Conservation (phyloP, 352 stramenopile species). For the Peronospora belbahrii region DNA sequence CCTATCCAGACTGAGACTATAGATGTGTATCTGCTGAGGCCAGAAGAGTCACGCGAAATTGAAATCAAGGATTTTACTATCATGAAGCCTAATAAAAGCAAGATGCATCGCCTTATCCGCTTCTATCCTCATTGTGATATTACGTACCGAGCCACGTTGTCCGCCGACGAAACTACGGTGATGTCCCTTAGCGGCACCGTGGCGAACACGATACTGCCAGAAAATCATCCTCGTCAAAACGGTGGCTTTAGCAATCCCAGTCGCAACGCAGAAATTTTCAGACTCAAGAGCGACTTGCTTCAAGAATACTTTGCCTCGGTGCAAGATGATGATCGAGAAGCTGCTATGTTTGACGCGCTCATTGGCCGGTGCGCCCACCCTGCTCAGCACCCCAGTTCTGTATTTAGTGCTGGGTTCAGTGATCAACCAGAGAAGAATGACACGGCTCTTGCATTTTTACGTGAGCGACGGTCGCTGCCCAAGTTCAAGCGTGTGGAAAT, state of each 20-base stretch:
- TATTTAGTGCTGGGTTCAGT: neutral
- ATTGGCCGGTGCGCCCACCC: conserved; percentile 19
- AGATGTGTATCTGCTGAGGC: conserved; percentile 65
- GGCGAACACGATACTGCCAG: conserved; percentile 35
- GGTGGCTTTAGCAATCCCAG: conserved; percentile 69
- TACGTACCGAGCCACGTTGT: conserved; percentile 54
- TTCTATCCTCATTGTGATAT: conserved; percentile 66
- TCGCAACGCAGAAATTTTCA: conserved; percentile 58
- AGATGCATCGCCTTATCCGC: conserved; percentile 60
- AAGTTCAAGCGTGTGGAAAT: conserved; percentile 44
- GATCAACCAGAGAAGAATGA: conserved; percentile 1
- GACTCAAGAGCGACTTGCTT: conserved; percentile 55
- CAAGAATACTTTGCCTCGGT: conserved; percentile 44
- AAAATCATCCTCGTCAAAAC: conserved; percentile 49
- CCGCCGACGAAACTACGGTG: conserved; percentile 48
- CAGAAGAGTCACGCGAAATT: conserved; percentile 50
- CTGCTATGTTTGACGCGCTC: conserved; percentile 29
- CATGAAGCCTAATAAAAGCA: conserved; percentile 78
- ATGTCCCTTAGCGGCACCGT: conserved; percentile 45
- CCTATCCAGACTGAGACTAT: conserved; percentile 46
- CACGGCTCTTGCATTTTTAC: conserved; percentile 3
- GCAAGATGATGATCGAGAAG: conserved; percentile 26
- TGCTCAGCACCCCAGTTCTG: conserved; percentile 6
- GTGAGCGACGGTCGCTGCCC: conserved; percentile 21
- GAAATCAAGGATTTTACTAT: conserved; percentile 78